Conservation (phyloP, 768 basidiomycete genomes). For the Jaapia argillacea region DNA sequence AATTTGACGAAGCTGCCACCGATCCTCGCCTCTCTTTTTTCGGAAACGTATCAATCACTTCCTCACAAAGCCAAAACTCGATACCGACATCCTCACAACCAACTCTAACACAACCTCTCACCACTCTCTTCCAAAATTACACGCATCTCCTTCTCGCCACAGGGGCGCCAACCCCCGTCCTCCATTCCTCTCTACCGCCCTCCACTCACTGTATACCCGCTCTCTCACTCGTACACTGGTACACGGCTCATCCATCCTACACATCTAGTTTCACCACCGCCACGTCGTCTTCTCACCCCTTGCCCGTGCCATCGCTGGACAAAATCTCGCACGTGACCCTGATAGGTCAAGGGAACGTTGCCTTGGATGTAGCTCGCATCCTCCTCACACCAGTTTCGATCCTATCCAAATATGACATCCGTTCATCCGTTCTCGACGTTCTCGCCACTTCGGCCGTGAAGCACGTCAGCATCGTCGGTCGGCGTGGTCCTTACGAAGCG, state of each 20-base stretch:
- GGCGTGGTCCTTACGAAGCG: slow-evolving; percentile 83
- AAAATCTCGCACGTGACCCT: slow-evolving; percentile 64
- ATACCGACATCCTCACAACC: slow-evolving; percentile 28
- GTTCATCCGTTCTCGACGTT: slow-evolving; percentile 58
- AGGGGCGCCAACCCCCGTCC: slow-evolving; percentile 62
- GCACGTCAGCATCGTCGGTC: slow-evolving; percentile 75
- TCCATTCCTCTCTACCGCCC: slow-evolving; percentile 43
- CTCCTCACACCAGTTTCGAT: slow-evolving; percentile 60
- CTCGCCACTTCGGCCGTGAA: slow-evolving; percentile 52
- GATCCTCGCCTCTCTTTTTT: slow-evolving; percentile 84
- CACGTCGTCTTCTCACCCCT: no score
- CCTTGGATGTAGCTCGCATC: slow-evolving; percentile 86
- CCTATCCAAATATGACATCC: slow-evolving; percentile 70
- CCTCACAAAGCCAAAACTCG: slow-evolving; percentile 9
- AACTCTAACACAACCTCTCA: slow-evolving; percentile 46
- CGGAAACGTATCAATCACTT: slow-evolving; percentile 71
- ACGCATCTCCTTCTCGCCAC: slow-evolving; percentile 82
- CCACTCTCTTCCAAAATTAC: slow-evolving; percentile 59
- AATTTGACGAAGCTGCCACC: slow-evolving; percentile 76
- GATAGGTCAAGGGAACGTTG: slow-evolving; percentile 93
- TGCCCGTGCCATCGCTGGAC: slow-evolving; percentile 50
- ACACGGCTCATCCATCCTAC: slow-evolving; percentile 81
- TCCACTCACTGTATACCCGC: slow-evolving; percentile 55
- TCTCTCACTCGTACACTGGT: slow-evolving; percentile 88
- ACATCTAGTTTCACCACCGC: no score